phyloP scores from a whole-genome alignment of 2,329 filamentous ascomycete species.

The Chaetomiaceae sp. region DNA sequence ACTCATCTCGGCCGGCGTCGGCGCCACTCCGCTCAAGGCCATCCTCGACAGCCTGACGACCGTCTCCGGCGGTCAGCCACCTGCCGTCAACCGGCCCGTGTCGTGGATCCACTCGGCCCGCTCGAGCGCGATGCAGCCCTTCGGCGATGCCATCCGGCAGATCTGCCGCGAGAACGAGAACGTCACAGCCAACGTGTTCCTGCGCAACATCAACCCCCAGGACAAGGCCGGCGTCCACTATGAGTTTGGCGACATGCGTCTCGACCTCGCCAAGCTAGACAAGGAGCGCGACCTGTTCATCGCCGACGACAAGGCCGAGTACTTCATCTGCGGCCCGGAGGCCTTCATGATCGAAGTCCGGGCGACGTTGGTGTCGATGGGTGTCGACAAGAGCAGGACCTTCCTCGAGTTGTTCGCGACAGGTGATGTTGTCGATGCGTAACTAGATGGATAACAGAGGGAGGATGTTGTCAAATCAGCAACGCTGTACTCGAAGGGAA shows the following conservation, averaged over 20 bases:
- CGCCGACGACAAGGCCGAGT: conserved; percentile 52
- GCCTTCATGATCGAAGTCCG: conserved; percentile 63
- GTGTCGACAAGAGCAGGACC: conserved; percentile 55
- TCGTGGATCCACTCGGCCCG: conserved; percentile 61
- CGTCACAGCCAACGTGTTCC: conserved; percentile 54
- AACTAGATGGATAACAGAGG: background rate
- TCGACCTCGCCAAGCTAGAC: conserved; percentile 55
- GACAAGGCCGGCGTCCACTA: conserved; percentile 48
- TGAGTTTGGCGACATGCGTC: conserved; percentile 49
- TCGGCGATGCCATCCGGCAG: conserved; percentile 45
- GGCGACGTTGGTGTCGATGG: conserved; percentile 47
- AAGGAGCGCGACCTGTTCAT: conserved; percentile 51
- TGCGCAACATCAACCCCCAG: conserved; percentile 42
- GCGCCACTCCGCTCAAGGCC: conserved; percentile 61
- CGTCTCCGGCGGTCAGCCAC: conserved; percentile 8
- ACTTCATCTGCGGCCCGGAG: conserved; percentile 68
- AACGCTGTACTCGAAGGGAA: too few species aligned
- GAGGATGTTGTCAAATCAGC: too few species aligned
- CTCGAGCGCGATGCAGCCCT: conserved; percentile 49
- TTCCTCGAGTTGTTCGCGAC: conserved; percentile 67
- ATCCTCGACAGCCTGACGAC: conserved; percentile 56
- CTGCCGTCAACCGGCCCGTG: conserved; percentile 42
- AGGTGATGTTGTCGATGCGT: conserved; percentile 38
- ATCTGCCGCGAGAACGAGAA: conserved; percentile 42
- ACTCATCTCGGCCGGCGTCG: conserved; percentile 64